Evolutionary conservation across 2,329 filamentous ascomycete genomes (phyloP), one percentile per base, ranked within the genome.

Genomic region (Penicillium thymicola): DNA sequence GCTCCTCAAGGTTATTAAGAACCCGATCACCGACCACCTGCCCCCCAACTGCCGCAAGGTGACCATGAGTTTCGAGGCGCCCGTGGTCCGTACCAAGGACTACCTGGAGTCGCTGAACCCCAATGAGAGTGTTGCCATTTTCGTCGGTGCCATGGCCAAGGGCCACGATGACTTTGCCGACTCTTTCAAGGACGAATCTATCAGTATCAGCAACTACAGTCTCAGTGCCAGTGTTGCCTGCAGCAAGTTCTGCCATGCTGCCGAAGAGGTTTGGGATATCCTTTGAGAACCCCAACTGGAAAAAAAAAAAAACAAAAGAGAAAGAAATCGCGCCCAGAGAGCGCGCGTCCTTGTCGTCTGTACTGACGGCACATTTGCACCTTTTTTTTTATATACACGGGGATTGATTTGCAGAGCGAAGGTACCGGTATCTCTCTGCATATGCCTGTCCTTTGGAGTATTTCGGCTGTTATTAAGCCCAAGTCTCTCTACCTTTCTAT

Each of bases 161-260:
- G 94, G 94, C 18, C 85, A 87, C 53, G 94, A 99, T 73, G 93
- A 90, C 76, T 99, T 99, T 73, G 94, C 94, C 62, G 94, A 99
- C 72, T 84, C 85, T 40, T 91, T 89, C 76, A 95, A 97, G 69
- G 93, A 97, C 72, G 94, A 99, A 78, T 90, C 95, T 70, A 97
- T 99, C 72, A 91, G 89, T 67, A 97, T 99, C 79, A 97, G 93
- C 82, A 96, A 97, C 76, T 99, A 90, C 82, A 96, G 92, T 71
- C 82, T 99, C 61, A 96, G 91, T 70, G 94, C 94, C 59, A 97
- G 93, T 79, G 94, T 99, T 60, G 93, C 94, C 42, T 99, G 94
- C 83, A 97, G 93, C 85, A 99, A 97, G 77, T 97, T 99, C 81
- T 97, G 94, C 77, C 94, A 99, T 76, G 94, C 93, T 40, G 93